Conservation (phyloP, 1,139 yeast genomes). For the Pneumocystis carinii region DNA sequence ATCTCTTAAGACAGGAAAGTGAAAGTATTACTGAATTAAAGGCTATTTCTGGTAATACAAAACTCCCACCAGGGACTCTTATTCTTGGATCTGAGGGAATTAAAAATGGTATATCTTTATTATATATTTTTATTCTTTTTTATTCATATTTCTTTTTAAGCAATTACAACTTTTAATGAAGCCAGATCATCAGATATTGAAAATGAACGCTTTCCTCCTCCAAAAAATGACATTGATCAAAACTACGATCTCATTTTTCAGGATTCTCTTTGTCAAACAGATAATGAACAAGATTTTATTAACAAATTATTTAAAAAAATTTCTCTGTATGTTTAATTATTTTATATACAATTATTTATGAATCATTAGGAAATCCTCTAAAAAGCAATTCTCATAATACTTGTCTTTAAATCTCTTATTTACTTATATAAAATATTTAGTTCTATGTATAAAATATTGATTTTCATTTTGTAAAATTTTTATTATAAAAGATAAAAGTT, state of each 20-base stretch:
- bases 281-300: not conserved
- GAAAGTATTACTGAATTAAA: slow-evolving; percentile 76
- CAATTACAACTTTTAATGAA: slow-evolving; percentile 64
- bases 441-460: no score
- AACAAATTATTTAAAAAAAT: not conserved
- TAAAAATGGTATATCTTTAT: slow-evolving; percentile 9
- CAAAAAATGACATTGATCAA: slow-evolving; percentile 30
- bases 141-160: slow-evolving; percentile 27
- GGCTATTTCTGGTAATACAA: slow-evolving; percentile 45
- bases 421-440: no score
- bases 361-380: not conserved
- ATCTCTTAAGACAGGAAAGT: slow-evolving; percentile 73
- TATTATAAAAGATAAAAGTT: no score
- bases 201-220: slow-evolving; percentile 87
- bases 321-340: not conserved
- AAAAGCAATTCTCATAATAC: not conserved
- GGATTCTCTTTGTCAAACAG: not conserved
- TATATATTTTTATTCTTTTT: not conserved
- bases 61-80: slow-evolving; percentile 75
- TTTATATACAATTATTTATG: not conserved
- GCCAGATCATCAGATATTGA: slow-evolving; percentile 67
- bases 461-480: no score
- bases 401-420: no score
- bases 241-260: not conserved
- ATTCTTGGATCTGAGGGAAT: slow-evolving; percentile 74